Conservation (phyloP, 345 rosid species). For the Cardamine chenopodiifolia region DNA sequence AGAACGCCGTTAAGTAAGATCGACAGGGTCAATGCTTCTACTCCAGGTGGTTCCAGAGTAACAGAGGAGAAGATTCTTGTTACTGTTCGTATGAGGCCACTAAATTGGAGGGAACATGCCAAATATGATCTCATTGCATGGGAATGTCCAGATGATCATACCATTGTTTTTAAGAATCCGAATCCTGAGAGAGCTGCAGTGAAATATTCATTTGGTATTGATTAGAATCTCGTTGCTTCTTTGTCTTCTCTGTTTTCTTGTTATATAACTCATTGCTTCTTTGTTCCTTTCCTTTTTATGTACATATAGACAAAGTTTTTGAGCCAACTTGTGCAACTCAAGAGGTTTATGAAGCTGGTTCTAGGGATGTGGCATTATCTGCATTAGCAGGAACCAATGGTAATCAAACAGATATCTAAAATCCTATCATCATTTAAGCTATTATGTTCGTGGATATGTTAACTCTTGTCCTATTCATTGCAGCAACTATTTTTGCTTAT, state of each 20-base stretch:
- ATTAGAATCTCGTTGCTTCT: neutral
- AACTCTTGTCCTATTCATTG: conserved; percentile 28
- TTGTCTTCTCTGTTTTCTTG: neutral
- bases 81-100: conserved; percentile 80
- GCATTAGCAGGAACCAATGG: conserved; percentile 91
- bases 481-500: conserved; percentile 91
- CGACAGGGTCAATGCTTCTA: conserved; percentile 51
- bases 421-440: neutral
- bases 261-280: neutral
- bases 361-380: conserved; percentile 87
- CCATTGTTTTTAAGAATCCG: conserved; percentile 65
- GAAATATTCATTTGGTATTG: conserved; percentile 64
- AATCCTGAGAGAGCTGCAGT: conserved; percentile 58
- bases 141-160: conserved; percentile 76
- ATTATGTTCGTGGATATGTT: neutral
- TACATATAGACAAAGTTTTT: conserved; percentile 72
- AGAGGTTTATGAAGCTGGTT: conserved; percentile 85
- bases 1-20: conserved; percentile 68
- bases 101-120: conserved; percentile 81
- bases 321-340: conserved; percentile 66
- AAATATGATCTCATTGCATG: conserved; percentile 90
- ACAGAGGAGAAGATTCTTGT: conserved; percentile 90
- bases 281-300: neutral
- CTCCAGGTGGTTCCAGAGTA: conserved; percentile 64
- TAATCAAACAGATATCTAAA: conserved; percentile 32